A percentile compares a stretch with the other conserved stretches of the same genome.
Evolutionary conservation across 352 stramenopile genomes (phyloP).

Genomic region (Phytopythium chamaehyphon): DNA sequence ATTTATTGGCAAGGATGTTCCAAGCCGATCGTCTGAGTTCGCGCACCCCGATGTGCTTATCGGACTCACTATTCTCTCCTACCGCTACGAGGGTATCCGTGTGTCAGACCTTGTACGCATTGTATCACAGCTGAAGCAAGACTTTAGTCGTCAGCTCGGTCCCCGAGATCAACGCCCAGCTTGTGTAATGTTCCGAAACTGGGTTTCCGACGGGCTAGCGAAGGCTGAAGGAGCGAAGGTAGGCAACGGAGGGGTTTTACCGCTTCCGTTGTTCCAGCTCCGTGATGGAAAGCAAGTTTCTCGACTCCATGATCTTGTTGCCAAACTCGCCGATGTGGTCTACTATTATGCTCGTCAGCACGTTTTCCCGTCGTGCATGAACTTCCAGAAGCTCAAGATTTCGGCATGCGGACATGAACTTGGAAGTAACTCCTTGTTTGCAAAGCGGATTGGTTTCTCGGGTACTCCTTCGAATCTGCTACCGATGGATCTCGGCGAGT

Average conservation of each 20-base stretch:
- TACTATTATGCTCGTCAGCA: conserved; percentile 98
- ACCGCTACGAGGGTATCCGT: conserved; percentile 89
- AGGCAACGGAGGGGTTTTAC: conserved; percentile 63
- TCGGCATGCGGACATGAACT: conserved; percentile 99
- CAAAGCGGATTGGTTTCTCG: conserved; percentile 97
- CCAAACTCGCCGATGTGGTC: conserved; percentile 92
- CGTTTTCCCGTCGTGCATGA: conserved; percentile 99
- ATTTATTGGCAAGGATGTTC: conserved; percentile 99
- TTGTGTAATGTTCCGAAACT: conserved; percentile 73
- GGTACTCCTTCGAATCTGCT: conserved; percentile 99
- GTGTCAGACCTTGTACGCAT: conserved; percentile 82
- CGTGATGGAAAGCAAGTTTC: conserved; percentile 95
- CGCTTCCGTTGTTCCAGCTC: conserved; percentile 97
- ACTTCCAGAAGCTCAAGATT: conserved; percentile 99
- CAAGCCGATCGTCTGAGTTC: conserved; percentile 98
- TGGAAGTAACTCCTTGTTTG: conserved; percentile 97
- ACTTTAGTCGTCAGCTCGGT: conserved; percentile 83
- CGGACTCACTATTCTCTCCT: conserved; percentile 87
- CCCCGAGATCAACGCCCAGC: conserved; percentile 77
- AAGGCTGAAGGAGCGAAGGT: conserved; percentile 14
- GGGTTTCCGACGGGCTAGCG: conserved; percentile 51
- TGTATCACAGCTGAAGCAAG: conserved; percentile 86
- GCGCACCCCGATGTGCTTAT: conserved; percentile 97
- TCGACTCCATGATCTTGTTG: conserved; percentile 92
- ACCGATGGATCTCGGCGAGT: conserved; percentile 98